Base-by-base conservation (phyloP, 306 rosid species). In the Canavalia gladiata region DNA sequence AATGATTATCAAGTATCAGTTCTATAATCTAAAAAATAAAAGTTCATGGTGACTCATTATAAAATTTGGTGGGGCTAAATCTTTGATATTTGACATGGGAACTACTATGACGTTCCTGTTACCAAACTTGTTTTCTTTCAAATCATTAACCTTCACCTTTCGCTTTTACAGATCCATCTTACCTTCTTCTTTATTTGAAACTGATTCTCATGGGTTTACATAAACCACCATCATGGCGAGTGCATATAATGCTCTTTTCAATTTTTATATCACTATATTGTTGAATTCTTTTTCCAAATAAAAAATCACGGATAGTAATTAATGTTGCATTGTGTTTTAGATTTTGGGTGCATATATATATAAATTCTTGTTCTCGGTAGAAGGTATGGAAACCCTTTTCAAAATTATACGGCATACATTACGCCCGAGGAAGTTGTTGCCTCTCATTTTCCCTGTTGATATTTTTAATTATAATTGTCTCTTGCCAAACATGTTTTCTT, bases 331-430 rank as follows among this genome's bases (percentile, higher is more conserved):
- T 75, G 69, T 30, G 77, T 57, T 60, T 80, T 28, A 62, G 58
- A 47, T 66, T 65, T 39, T 56, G 77, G 67, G 67, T 52, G 66
- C 54, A 74, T 43, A 68, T 25, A 68, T 66, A 62, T 25, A 68
- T 66, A 62, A 68, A 12, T 72, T 63, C n/a, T 81, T 78, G 76
- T 72, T 78, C 55, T 81, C 6, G 39, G 83, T 70, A 55, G 80
- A 70, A 81, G 60, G 72, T 6, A 47, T 52, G 69, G 66, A 43
- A 65, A 67, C 70, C 62, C 30, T 57, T 81, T 84, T 87, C 87
- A 82, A 85, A 82, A 72, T 74, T 82, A 68, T 74, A 50, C 95
- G 89, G 86, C 93, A 86, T 65, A 79, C 89, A 79, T 78, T 86
- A 71, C 91, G 89, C 88, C 83, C 88, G 69, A 86, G 82, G 84